Evolutionary conservation across 2,329 filamentous ascomycete genomes (phyloP).

Genomic region (Hypoxylon sp.): DNA sequence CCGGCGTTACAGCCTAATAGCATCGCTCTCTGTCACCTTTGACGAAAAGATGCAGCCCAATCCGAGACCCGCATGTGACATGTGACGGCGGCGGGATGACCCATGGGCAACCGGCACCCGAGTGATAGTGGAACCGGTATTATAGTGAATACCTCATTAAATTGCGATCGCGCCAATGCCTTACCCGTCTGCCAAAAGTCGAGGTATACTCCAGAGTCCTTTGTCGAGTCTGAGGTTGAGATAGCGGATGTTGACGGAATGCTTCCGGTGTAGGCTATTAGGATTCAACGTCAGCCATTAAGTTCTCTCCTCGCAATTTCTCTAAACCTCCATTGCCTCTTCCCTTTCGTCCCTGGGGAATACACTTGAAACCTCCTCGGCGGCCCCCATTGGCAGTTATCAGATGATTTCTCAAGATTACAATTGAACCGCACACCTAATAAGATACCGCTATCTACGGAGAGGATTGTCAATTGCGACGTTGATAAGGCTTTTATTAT

Average conservation of each 20-base stretch:
- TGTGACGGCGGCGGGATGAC: constrained; percentile 29
- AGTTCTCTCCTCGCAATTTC: neutral
- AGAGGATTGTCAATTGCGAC: constrained; percentile 15
- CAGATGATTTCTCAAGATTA: constrained; percentile 15
- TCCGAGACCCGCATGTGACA: constrained; percentile 41
- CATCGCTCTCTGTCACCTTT: constrained; percentile 21
- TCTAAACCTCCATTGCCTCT: neutral
- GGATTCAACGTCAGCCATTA: constrained; percentile 1
- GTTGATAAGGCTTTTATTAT: constrained; percentile 19
- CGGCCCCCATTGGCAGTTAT: constrained; percentile 8
- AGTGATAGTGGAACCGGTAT: constrained; percentile 5
- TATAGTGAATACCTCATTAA: constrained; percentile 14
- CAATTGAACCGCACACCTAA: neutral
- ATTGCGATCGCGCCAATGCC: constrained; percentile 29
- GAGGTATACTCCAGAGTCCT: constrained; percentile 1
- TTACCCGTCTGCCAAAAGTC: constrained; percentile 21
- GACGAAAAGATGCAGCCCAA: constrained; percentile 25
- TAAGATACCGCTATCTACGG: neutral
- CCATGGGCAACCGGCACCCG: constrained; percentile 8
- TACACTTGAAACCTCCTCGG: constrained; percentile 1
- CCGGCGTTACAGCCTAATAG: constrained; percentile 24
- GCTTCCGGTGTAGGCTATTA: neutral
- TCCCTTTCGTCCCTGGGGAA: neutral
- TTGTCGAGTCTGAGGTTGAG: neutral
- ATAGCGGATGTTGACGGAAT: neutral